A percentile compares a stretch with the other conserved stretches of the same genome.
phyloP scores from a whole-genome alignment of 1,284 basidiomycete genomes.

The Tylopilus sp. region DNA sequence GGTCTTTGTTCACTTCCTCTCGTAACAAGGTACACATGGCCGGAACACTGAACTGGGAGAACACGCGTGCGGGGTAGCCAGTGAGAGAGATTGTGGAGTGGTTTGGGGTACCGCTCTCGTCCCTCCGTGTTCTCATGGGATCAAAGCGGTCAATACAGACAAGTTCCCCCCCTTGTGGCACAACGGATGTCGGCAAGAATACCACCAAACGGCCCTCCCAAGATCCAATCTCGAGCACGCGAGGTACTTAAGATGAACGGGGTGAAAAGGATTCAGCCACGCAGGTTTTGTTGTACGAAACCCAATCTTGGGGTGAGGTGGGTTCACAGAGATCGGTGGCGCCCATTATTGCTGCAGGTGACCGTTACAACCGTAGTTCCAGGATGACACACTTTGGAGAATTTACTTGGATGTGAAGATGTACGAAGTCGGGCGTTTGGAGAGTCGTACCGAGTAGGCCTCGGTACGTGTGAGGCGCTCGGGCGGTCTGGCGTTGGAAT shows the following conservation, averaged over 20 bases:
- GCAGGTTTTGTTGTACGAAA: constrained; percentile 42
- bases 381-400: background rate
- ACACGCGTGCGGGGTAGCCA: constrained; percentile 42
- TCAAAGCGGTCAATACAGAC: constrained; percentile 61
- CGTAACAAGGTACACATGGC: constrained; percentile 45
- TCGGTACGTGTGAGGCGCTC: constrained; percentile 23
- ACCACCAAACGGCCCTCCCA: constrained; percentile 62
- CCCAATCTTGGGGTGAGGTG: constrained; percentile 56
- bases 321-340: constrained; percentile 34
- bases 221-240: constrained; percentile 56
- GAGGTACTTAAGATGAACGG: constrained; percentile 38
- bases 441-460: background rate
- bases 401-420: constrained; percentile 1
- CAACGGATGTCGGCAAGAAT: constrained; percentile 50
- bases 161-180: constrained; percentile 40
- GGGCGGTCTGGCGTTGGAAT: background rate
- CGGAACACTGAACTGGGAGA: constrained; percentile 52
- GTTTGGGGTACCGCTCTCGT: constrained; percentile 40
- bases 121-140: constrained; percentile 49
- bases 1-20: constrained; percentile 39
- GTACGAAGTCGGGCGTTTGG: background rate
- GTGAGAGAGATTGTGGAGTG: constrained; percentile 48
- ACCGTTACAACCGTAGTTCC: background rate
- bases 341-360: constrained; percentile 15
- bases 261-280: constrained; percentile 43